Evolutionary conservation across 2,329 filamentous ascomycete species (phyloP), one percentile per base, ranked within the genome.

Genomic region (Elsinoe necatrix): DNA sequence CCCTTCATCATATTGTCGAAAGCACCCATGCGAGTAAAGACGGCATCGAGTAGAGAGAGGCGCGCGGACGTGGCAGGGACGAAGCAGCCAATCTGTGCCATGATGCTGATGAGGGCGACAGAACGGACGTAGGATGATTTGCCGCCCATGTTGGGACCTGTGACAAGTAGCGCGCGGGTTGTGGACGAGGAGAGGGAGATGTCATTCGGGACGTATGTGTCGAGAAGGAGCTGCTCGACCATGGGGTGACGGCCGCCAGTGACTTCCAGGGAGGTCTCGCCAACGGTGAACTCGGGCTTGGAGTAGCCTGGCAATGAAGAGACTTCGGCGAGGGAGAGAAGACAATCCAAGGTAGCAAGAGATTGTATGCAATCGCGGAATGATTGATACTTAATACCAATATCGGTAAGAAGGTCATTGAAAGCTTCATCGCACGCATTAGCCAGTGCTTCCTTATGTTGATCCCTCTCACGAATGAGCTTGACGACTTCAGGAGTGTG

Each of bases 91-190:
- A 96, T 86, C 68, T 98, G 93, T 6, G 89, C 90, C 75, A 98
- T 91, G 65, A 98, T 91, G 48, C 87, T 82, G 61, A 97, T 89
- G 5, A 98, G 82, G 8, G 93, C 92, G 43, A 95, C 84, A 62
- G 91, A 88, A 55, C 93, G 89, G 20, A 98, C 92, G 70, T 95
- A 98, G 58, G 87, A 93, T n/a, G 89, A 95, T 69, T 98, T 98
- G 57, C 93, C 93, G 65, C 93, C 93, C 93, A 98, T 98, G 74
- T 98, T 98, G 27, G 93, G 93, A 0, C 93, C 93, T 0, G 93
- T 98, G 65, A 98, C 85, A 57, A 97, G 84, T 63, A 96, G 81
- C 1, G 89, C 89, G 4, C 87, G 80, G 0, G 83, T 80, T 0
- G 76, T 68, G 1, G 82, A 79, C 2, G 83, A 80, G n/a, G 82